A percentile compares a stretch with the other conserved stretches of the same genome.
phyloP scores from a whole-genome alignment of 2,329 filamentous ascomycete species.

The Metarhizium rileyi region DNA sequence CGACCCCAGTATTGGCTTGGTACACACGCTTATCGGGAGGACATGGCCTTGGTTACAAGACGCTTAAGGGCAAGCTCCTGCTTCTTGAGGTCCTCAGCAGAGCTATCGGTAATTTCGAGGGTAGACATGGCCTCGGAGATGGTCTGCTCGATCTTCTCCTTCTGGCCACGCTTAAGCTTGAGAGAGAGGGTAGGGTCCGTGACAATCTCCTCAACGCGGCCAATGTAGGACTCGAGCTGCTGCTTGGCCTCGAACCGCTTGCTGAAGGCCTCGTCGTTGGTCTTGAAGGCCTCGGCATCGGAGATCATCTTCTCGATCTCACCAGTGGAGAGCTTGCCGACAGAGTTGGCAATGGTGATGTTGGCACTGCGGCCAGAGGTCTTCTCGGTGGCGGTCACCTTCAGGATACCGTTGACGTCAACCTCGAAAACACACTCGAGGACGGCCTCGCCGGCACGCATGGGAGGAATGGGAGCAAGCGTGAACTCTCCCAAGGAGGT shows the following conservation, averaged over 20 bases:
- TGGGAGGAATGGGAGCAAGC: slow-evolving; percentile 73
- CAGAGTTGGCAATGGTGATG: slow-evolving; percentile 99
- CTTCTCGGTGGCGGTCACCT: slow-evolving; percentile 99
- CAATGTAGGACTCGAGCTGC: slow-evolving; percentile 98
- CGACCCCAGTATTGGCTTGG: neutral
- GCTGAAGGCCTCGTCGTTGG: slow-evolving; percentile 94
- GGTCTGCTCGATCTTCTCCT: slow-evolving; percentile 98
- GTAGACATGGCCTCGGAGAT: slow-evolving; percentile 96
- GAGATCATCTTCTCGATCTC: slow-evolving; percentile 99
- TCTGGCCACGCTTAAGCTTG: slow-evolving; percentile 97
- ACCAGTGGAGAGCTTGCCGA: slow-evolving; percentile 87
- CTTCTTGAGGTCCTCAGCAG: slow-evolving; percentile 96
- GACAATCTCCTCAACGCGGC: slow-evolving; percentile 96
- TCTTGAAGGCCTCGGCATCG: slow-evolving; percentile 98
- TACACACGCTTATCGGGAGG: slow-evolving; percentile 59
- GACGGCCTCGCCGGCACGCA: slow-evolving; percentile 92
- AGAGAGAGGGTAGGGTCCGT: slow-evolving; percentile 91
- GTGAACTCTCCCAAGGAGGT: slow-evolving; percentile 97
- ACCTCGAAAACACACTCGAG: slow-evolving; percentile 99
- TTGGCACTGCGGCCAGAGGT: slow-evolving; percentile 95
- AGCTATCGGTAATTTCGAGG: slow-evolving; percentile 89
- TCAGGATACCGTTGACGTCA: slow-evolving; percentile 99
- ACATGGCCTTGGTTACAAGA: slow-evolving; percentile 96
- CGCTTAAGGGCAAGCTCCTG: slow-evolving; percentile 98
- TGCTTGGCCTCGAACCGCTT: slow-evolving; percentile 99